Evolutionary conservation across 2,329 filamentous ascomycete species (phyloP).

Genomic region (Thelonectria olida): DNA sequence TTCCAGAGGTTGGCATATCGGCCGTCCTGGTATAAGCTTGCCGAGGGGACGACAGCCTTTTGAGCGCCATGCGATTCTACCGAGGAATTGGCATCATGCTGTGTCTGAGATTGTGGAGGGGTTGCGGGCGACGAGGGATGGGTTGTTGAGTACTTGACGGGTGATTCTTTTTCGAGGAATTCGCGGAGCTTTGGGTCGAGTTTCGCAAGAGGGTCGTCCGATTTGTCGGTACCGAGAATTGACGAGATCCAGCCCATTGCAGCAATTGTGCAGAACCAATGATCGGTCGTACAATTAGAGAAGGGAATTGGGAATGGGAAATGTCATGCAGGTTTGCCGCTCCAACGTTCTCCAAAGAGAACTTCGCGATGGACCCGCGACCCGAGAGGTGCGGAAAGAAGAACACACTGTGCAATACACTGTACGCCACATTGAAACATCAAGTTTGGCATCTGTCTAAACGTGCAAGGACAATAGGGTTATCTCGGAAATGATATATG

Average conservation of each 20-base stretch:
- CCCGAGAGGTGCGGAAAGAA: conserved; percentile 27
- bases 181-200: conserved; percentile 86
- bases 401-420: conserved; percentile 24
- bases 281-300: background rate
- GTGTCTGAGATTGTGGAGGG: conserved; percentile 16
- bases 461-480: too few species aligned
- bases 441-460: too few species aligned
- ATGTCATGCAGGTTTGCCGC: conserved; percentile 15
- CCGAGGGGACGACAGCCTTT: conserved; percentile 51
- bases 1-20: conserved; percentile 89
- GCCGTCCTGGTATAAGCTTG: conserved; percentile 67
- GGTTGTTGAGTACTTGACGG: conserved; percentile 68
- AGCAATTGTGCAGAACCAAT: background rate
- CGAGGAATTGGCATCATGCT: conserved; percentile 20
- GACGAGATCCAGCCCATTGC: conserved; percentile 68
- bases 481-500: too few species aligned
- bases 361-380: conserved; percentile 28
- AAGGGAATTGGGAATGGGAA: background rate
- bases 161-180: conserved; percentile 85
- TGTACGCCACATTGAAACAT: too few species aligned
- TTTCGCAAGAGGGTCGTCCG: conserved; percentile 70
- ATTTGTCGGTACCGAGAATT: conserved; percentile 58
- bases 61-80: conserved; percentile 27
- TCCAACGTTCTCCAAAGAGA: conserved; percentile 13
- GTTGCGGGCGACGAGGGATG: conserved; percentile 31